phyloP scores from a whole-genome alignment of 2,329 filamentous ascomycete species.

The Colletotrichum lupini region DNA sequence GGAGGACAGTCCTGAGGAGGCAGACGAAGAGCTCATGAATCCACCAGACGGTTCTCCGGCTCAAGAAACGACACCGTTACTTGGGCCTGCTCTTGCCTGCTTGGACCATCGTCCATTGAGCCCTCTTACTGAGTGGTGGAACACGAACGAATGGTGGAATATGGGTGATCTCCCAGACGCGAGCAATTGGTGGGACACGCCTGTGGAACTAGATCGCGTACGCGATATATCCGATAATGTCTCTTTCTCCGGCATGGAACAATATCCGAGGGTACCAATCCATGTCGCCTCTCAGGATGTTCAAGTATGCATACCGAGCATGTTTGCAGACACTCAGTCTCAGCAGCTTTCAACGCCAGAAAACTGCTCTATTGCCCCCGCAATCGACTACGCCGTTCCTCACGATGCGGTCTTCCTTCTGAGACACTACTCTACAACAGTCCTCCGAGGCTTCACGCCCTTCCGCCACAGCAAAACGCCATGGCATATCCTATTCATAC shows the following conservation, averaged over 20 bases:
- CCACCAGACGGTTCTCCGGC: neutral
- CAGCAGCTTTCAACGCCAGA: neutral
- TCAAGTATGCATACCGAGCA: neutral
- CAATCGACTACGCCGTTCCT: constrained; percentile 29
- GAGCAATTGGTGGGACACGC: constrained; percentile 6
- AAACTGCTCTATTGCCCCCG: neutral
- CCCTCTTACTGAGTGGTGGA: constrained; percentile 10
- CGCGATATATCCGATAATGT: neutral
- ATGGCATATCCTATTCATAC: constrained; percentile 52
- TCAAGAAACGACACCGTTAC: neutral
- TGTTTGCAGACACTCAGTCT: neutral
- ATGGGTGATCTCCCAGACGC: constrained; percentile 4
- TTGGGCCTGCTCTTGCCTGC: neutral
- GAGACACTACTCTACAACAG: constrained; percentile 49
- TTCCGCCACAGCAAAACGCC: constrained; percentile 51
- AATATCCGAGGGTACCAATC: neutral
- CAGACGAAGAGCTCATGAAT: neutral
- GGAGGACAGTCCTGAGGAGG: neutral
- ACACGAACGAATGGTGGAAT: constrained; percentile 18
- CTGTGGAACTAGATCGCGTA: neutral
- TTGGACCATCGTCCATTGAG: neutral
- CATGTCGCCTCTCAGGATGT: neutral
- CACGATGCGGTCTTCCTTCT: constrained; percentile 50
- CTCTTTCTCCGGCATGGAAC: neutral
- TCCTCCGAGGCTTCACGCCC: constrained; percentile 49